Conservation (phyloP, 345 rosid genomes). For the Murraya paniculata region DNA sequence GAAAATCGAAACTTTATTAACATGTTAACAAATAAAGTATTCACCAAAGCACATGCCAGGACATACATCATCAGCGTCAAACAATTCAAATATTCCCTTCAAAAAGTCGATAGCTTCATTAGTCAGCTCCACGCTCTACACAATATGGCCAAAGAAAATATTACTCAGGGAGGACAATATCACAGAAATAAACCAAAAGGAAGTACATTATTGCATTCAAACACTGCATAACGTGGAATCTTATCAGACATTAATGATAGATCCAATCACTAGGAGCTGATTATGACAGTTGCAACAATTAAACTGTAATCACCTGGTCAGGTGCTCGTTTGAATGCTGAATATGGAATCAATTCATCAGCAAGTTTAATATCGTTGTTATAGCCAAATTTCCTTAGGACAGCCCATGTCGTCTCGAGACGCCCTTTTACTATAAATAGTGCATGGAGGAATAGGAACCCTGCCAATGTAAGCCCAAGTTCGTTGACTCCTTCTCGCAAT, state of each 20-base stretch:
- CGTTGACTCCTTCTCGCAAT: slow-evolving; percentile 86
- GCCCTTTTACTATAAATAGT: slow-evolving; percentile 93
- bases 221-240: slow-evolving; percentile 3
- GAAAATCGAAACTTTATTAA: neutral
- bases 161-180: too few relatives aligned
- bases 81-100: slow-evolving; percentile 63
- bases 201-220: neutral
- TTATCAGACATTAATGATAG: neutral
- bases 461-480: slow-evolving; percentile 85
- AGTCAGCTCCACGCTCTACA: slow-evolving; percentile 90
- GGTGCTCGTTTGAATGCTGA: slow-evolving; percentile 65
- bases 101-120: slow-evolving; percentile 73
- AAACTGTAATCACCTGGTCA: slow-evolving; percentile 65
- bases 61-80: slow-evolving; percentile 72
- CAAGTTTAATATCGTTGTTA: slow-evolving; percentile 87
- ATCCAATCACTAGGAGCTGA: neutral
- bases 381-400: slow-evolving; percentile 93
- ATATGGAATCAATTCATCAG: slow-evolving; percentile 76
- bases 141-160: slow-evolving; percentile 4
- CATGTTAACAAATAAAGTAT: neutral
- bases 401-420: slow-evolving; percentile 98
- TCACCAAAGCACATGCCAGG: neutral
- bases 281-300: neutral
- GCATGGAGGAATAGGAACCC: slow-evolving; percentile 99
- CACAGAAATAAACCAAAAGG: neutral